Evolutionary conservation across 2,329 filamentous ascomycete species (phyloP).

Genomic region (Emergomyces africanus): DNA sequence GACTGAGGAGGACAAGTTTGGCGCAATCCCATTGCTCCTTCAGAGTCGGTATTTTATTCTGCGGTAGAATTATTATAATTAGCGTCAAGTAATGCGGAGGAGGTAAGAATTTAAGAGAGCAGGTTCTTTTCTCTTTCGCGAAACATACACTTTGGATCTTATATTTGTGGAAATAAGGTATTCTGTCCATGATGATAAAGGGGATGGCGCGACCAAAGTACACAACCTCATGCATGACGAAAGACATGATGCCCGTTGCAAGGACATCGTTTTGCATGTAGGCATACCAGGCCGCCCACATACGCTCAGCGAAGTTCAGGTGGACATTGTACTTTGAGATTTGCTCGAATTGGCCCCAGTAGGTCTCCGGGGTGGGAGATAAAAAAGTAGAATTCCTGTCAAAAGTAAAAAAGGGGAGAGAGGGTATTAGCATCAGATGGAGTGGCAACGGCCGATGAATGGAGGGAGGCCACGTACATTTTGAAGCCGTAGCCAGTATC

Average conservation of each 20-base stretch:
- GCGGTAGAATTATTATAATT: slow-evolving; percentile 3
- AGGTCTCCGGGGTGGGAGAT: slow-evolving; percentile 35
- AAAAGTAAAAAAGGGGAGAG: not conserved
- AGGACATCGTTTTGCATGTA: slow-evolving; percentile 98
- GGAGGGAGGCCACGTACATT: slow-evolving; percentile 14
- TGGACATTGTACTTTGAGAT: slow-evolving; percentile 65
- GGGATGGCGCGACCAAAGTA: slow-evolving; percentile 90
- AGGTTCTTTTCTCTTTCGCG: not conserved
- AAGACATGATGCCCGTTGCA: slow-evolving; percentile 95
- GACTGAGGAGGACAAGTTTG: slow-evolving; percentile 78
- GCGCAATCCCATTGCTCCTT: slow-evolving; percentile 94
- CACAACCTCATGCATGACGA: slow-evolving; percentile 82
- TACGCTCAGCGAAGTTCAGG: slow-evolving; percentile 71
- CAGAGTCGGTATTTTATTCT: slow-evolving; percentile 78
- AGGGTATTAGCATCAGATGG: slow-evolving; percentile 1
- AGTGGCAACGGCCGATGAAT: not conserved
- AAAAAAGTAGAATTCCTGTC: slow-evolving; percentile 38
- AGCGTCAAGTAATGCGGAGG: slow-evolving; percentile 5
- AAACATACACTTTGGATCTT: slow-evolving; percentile 74
- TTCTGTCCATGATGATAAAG: slow-evolving; percentile 82
- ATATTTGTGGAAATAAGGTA: slow-evolving; percentile 80
- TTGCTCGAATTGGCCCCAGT: slow-evolving; percentile 54
- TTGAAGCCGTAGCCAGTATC: slow-evolving; percentile 6
- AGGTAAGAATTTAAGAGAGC: not conserved
- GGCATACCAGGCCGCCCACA: slow-evolving; percentile 94